These are phyloP conservation scores for Suhomyces bribrorum DNA, from an alignment of 1,139 yeast genomes.

Conservation along the genomic window DNA sequence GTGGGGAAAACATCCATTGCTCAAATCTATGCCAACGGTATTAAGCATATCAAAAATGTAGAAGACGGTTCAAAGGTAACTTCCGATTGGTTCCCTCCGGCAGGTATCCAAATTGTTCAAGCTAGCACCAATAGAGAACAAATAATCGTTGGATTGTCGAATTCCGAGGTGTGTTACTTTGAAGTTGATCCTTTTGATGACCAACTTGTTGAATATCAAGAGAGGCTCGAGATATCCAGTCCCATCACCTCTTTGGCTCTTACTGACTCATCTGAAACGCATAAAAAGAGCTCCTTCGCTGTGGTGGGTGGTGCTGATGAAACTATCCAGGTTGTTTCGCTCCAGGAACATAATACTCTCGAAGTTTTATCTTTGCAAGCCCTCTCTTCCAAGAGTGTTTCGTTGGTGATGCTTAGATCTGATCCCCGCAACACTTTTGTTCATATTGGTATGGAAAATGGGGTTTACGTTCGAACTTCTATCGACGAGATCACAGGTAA, in stretches of 20 bases:
- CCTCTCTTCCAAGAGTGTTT: slow-evolving; percentile 57
- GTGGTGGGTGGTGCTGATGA: slow-evolving; percentile 74
- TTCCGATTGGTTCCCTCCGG: slow-evolving; percentile 84
- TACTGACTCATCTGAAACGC: slow-evolving; percentile 44
- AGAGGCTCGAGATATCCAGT: slow-evolving; percentile 54
- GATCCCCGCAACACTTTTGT: slow-evolving; percentile 27
- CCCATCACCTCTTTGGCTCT: slow-evolving; percentile 56
- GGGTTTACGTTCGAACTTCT: slow-evolving; percentile 68
- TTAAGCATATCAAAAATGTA: slow-evolving; percentile 57
- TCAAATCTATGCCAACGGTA: slow-evolving; percentile 75
- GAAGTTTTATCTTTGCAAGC: slow-evolving; percentile 69
- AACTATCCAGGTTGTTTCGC: slow-evolving; percentile 68
- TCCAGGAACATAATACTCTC: slow-evolving; percentile 62
- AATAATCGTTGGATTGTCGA: slow-evolving; percentile 68
- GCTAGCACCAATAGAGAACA: slow-evolving; percentile 71
- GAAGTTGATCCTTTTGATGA: slow-evolving; percentile 68
- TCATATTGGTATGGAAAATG: slow-evolving; percentile 82
- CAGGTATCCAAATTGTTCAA: slow-evolving; percentile 62
- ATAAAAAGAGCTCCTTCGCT: slow-evolving; percentile 55
- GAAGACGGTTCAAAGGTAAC: slow-evolving; percentile 13
- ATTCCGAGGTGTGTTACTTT: slow-evolving; percentile 76
- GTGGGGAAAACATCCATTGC: slow-evolving; percentile 64
- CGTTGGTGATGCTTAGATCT: slow-evolving; percentile 42
- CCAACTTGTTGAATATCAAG: slow-evolving; percentile 69
- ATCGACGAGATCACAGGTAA: slow-evolving; percentile 64